Evolutionary conservation across 2,329 filamentous ascomycete genomes (phyloP), one percentile per base, ranked within the genome.

Genomic region (Diaporthe helianthi): DNA sequence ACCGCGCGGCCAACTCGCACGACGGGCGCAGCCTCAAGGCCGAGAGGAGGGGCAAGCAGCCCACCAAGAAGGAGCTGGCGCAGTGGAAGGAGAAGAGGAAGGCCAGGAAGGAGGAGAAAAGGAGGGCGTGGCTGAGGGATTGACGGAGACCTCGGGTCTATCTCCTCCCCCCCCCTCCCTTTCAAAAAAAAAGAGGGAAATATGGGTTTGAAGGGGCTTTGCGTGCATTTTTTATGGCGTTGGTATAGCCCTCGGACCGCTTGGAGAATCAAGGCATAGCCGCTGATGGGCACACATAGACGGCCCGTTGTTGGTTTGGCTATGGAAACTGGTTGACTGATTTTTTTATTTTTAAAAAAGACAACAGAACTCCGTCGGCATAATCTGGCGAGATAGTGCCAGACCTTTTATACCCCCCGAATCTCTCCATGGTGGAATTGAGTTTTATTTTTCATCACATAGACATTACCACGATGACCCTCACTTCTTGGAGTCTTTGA

Each of bases 91-190:
- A 97, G 79, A 97, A 97, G 86, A 86, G 94, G 72, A 88, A 90
- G 71, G 92, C 92, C 53, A 93, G 89, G 82, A 98, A 98, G 81
- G 94, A 98, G 79, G 94, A 98, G 83, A 98, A 97, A 83, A 87
- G 94, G 71, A 85, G 94, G 73, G 95, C 94, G 12, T 99, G 96
- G 93, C 80, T 98, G 76, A 85, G 90, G 75, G 94, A 97, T 80
- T 98, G 82, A 90, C 19, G 1, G 13, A 12, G 4, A 2, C 17
- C 36, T 15, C 36, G 13, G 12, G n/a, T n/a, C n/a, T 38, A 41
- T 4, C 0, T 6, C 22, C 53, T 36, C 33, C 6, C 36, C 36
- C 36, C 36, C 3, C 36, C 36, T 17, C n/a, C n/a, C n/a, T n/a
- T n/a, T n/a, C n/a, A n/a, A n/a, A n/a, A n/a, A n/a, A n/a, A n/a